Evolutionary conservation across 306 rosid genomes (phyloP).

Genomic region (Benincasa hispida): DNA sequence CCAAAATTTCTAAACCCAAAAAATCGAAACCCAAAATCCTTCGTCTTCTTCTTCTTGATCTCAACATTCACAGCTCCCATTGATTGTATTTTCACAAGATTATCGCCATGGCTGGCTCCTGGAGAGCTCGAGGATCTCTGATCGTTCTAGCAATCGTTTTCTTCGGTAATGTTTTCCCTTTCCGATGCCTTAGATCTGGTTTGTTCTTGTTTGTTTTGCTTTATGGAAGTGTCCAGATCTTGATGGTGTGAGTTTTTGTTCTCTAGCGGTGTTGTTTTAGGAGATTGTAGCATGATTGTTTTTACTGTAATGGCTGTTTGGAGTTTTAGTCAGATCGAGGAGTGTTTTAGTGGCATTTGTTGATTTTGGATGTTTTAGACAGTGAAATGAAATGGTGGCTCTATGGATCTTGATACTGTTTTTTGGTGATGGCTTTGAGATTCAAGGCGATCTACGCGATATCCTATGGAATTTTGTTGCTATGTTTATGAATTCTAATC

Average conservation of each 20-base stretch:
- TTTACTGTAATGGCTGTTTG: background rate
- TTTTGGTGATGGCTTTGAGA: background rate
- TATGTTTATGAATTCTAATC: background rate
- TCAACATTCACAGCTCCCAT: background rate
- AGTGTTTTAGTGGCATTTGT: background rate
- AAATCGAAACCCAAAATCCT: background rate
- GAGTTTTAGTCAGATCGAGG: background rate
- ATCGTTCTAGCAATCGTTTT: constrained; percentile 50
- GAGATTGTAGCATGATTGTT: background rate
- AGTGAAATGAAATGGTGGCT: background rate
- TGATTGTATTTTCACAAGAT: background rate
- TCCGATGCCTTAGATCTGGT: constrained; percentile 28
- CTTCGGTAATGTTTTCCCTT: constrained; percentile 32
- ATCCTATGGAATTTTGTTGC: background rate
- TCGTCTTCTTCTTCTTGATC: background rate
- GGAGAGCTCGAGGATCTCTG: constrained; percentile 51
- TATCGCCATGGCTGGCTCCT: constrained; percentile 51
- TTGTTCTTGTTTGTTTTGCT: background rate
- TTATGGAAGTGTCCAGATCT: constrained; percentile 23
- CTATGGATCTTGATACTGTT: background rate
- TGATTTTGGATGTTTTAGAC: background rate
- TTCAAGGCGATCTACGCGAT: background rate
- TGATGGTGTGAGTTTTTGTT: background rate
- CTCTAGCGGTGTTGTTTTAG: background rate
- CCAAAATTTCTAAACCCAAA: background rate